Percentiles rank a stretch among this genome's conserved stretches.
phyloP scores from a whole-genome alignment of 371 early-diverging fungal genomes.

The Mucor mucedo region DNA sequence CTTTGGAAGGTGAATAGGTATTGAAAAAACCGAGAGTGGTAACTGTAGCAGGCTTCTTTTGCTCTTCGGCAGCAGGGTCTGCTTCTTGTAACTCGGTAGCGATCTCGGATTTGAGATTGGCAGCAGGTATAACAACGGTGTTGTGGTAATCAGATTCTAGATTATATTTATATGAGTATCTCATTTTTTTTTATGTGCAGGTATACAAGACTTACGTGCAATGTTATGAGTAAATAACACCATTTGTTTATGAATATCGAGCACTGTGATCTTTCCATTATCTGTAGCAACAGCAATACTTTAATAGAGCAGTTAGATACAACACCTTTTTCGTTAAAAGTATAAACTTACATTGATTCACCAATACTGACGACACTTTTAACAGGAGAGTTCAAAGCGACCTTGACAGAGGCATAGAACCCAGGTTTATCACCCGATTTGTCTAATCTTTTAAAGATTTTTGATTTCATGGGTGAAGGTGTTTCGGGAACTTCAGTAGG shows the following conservation, averaged over 20 bases:
- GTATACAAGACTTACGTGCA: slow-evolving; percentile 18
- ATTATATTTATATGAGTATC: not conserved
- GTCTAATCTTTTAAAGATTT: slow-evolving; percentile 12
- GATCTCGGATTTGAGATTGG: slow-evolving; percentile 6
- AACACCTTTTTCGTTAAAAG: not conserved
- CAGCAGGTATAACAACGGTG: slow-evolving; percentile 9
- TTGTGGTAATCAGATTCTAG: slow-evolving; percentile 13
- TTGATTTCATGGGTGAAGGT: not conserved
- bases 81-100: slow-evolving; percentile 19
- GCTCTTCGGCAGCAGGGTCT: slow-evolving; percentile 1
- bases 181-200: not conserved
- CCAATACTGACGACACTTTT: slow-evolving; percentile 25
- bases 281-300: slow-evolving; percentile 32
- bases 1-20: slow-evolving; percentile 31
- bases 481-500: slow-evolving; percentile 3
- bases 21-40: slow-evolving; percentile 24
- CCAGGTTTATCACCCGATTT: slow-evolving; percentile 11
- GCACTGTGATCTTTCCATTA: slow-evolving; percentile 21
- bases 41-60: slow-evolving; percentile 18
- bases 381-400: slow-evolving; percentile 12
- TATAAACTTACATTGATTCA: slow-evolving; percentile 27
- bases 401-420: slow-evolving; percentile 14
- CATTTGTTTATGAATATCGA: slow-evolving; percentile 25
- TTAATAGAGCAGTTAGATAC: not conserved
- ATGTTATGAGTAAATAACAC: slow-evolving; percentile 26